These are phyloP conservation scores for Phytophthora fragariaefolia DNA, from an alignment of 352 stramenopile species.

Conservation along the genomic window DNA sequence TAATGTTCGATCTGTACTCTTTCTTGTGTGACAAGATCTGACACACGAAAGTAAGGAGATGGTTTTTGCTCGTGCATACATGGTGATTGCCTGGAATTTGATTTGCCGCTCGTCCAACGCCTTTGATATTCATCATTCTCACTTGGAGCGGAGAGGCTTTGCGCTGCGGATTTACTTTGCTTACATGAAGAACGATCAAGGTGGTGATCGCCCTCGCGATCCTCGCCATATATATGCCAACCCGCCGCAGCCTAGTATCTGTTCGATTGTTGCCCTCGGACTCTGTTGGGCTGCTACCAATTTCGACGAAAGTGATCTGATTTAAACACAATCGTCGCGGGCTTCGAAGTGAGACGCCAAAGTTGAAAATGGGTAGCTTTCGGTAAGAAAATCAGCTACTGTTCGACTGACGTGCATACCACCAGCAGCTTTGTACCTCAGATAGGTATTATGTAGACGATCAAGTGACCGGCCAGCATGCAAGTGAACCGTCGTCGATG, in stretches of 20 bases:
- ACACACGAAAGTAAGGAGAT: not conserved
- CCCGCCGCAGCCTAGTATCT: too few relatives aligned
- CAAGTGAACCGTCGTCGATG: not conserved
- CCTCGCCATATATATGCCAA: too few relatives aligned
- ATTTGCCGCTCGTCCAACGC: too few relatives aligned
- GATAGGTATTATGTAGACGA: not conserved
- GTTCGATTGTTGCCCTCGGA: too few relatives aligned
- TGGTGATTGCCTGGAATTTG: too few relatives aligned
- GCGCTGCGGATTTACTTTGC: conserved; percentile 39
- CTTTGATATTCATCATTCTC: conserved; percentile 9
- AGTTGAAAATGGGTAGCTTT: not conserved
- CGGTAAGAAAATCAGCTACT: not conserved
- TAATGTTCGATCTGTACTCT: conserved; percentile 7
- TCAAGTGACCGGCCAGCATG: not conserved
- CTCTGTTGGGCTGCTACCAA: too few relatives aligned
- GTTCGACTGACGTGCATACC: not conserved
- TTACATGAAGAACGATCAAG: conserved; percentile 45
- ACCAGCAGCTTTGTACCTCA: not conserved
- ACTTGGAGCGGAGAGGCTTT: conserved; percentile 35
- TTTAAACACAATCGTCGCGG: too few relatives aligned
- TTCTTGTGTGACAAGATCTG: too few relatives aligned
- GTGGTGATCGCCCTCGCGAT: conserved; percentile 1
- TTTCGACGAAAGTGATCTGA: too few relatives aligned
- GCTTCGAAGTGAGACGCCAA: not conserved
- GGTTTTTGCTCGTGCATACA: conserved; percentile 22